Base-by-base conservation (phyloP, 1,139 yeast species). In the Debaryomyces subglobosus region DNA sequence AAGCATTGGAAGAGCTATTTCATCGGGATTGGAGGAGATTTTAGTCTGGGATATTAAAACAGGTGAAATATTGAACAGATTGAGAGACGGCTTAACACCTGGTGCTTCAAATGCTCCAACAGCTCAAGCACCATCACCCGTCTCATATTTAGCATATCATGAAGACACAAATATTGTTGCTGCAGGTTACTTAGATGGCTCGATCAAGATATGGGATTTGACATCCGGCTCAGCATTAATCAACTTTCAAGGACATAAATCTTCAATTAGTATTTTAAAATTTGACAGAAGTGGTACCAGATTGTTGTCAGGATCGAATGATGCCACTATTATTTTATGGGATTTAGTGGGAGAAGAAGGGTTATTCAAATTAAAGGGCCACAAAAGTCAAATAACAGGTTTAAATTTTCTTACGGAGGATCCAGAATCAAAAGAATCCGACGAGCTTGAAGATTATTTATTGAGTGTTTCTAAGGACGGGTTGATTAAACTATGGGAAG, bases 281-380 rank as follows among this genome's bases (percentile, higher is more conserved):
- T 94, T 94, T 61, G 97, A 92, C 63, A 60, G 65, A 20, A 82
- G 86, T 39, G 98, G 99, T 41, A 91, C 98, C 0, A 76, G 95
- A 53, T 72, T 94, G 25, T 83, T 86, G 20, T 86, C 96, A 9
- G 99, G 98, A 1, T 86, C 97, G 0, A 79, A 82, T 44, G 99
- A 94, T 65, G 79, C 97, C 2, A 76, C 82, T 49, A 83, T 94
- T 33, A 87, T 95, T 52, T 74, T 92, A 54, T 94, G 99, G 99
- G 99, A 94, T 70, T 79, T 94, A 52, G 94, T 94, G 8, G 89
- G 89, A 12, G 99, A 94, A 73, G 85, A 82, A 39, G 99, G 99
- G 8, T 69, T 92, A 43, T 89, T 82, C 71, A 86, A 92, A 60
- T 76, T 94, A 50, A 83, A 90, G 64, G 92, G 97, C 5, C 99